phyloP scores from a whole-genome alignment of 345 rosid species.

The Euclidium syriacum region DNA sequence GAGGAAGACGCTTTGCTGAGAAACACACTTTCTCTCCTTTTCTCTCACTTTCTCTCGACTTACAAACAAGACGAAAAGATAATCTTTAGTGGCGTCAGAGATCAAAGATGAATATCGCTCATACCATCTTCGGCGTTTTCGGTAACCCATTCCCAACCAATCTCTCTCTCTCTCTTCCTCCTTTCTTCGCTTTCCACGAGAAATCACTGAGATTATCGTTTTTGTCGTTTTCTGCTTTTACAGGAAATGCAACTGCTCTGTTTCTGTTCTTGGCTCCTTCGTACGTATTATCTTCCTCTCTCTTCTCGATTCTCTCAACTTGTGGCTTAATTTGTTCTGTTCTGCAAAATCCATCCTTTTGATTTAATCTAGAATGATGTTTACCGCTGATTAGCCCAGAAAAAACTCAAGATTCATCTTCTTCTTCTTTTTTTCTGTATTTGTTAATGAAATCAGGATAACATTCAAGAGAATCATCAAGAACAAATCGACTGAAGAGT shows the following conservation, averaged over 20 bases:
- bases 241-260: conserved; percentile 97
- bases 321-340: neutral
- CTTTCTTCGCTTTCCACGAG: conserved; percentile 1
- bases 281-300: conserved; percentile 36
- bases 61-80: neutral
- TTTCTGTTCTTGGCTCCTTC: conserved; percentile 91
- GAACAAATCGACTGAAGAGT: conserved; percentile 71
- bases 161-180: neutral
- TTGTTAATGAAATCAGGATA: conserved; percentile 42
- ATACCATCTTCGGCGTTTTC: conserved; percentile 81
- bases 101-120: conserved; percentile 50
- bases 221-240: conserved; percentile 2
- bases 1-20: neutral
- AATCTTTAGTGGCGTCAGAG: neutral
- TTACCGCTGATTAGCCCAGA: neutral
- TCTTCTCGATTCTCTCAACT: neutral
- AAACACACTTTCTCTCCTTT: neutral
- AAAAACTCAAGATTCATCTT: neutral
- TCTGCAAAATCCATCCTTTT: neutral
- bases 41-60: conserved; percentile 16
- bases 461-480: conserved; percentile 76
- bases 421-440: neutral
- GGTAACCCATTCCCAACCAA: conserved; percentile 43
- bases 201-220: neutral
- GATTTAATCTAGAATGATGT: neutral